Conservation (phyloP, 176 grass and related monocot species). For the Oryza nivara region DNA sequence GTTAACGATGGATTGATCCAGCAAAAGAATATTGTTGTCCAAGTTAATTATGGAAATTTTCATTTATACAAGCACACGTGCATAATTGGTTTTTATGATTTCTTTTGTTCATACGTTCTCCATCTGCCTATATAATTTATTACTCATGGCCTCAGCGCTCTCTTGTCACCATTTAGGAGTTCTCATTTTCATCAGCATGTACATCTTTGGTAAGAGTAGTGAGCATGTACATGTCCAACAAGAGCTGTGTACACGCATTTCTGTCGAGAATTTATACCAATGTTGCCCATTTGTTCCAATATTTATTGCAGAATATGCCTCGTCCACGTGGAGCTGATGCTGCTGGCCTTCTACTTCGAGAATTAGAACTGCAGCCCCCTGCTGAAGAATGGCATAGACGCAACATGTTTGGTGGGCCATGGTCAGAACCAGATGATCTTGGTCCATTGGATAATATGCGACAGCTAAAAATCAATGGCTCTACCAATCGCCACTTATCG, state of each 20-base stretch:
- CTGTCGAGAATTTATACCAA: background rate
- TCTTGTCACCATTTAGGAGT: background rate
- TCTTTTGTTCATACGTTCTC: background rate
- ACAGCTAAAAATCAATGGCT: conserved; percentile 67
- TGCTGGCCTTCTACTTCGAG: conserved; percentile 94
- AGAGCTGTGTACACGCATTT: background rate
- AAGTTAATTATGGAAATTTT: background rate
- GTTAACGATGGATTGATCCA: background rate
- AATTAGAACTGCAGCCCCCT: conserved; percentile 94
- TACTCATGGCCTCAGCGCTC: background rate
- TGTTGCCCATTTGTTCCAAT: conserved; percentile 18
- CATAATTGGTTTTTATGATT: background rate
- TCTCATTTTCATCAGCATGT: background rate
- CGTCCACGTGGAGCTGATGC: conserved; percentile 97
- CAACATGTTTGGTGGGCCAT: conserved; percentile 99
- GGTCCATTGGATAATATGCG: conserved; percentile 78
- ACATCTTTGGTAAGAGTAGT: background rate
- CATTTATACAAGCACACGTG: background rate
- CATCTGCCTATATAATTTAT: conserved; percentile 14
- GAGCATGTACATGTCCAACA: background rate
- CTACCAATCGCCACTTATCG: conserved; percentile 48
- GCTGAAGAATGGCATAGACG: conserved; percentile 98
- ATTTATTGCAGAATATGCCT: conserved; percentile 87
- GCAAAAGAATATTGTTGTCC: background rate
- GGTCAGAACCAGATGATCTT: conserved; percentile 93